Conservation (phyloP, 257 asterid species). For the Salvia rosmarinus region DNA sequence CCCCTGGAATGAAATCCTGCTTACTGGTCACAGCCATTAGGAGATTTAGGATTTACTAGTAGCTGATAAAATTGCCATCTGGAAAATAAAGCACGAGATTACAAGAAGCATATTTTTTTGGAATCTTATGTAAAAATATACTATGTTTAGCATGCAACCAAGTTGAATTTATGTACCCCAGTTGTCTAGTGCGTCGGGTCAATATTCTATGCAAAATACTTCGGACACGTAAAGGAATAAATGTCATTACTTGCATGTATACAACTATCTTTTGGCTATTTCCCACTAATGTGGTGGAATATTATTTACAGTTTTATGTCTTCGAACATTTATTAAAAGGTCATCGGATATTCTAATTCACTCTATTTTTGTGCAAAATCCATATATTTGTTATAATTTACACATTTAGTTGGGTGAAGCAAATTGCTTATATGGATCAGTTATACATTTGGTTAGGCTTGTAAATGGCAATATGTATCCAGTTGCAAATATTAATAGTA, state of each 20-base stretch:
- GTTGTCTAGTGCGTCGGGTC: conserved; percentile 41
- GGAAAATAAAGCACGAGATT: conserved; percentile 25
- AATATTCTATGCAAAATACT: conserved; percentile 28
- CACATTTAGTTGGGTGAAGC: no score
- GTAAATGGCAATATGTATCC: not conserved
- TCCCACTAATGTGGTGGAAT: conserved; percentile 15
- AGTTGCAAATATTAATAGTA: not conserved
- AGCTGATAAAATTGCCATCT: conserved; percentile 30
- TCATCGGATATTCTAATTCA: not conserved
- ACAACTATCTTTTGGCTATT: conserved; percentile 16
- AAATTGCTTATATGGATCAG: not conserved
- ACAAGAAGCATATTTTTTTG: conserved; percentile 23
- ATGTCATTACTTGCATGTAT: conserved; percentile 39
- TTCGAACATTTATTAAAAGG: conserved; percentile 1
- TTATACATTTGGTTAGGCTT: not conserved
- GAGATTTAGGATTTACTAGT: conserved; percentile 26
- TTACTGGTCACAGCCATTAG: not conserved
- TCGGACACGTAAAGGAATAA: conserved; percentile 39
- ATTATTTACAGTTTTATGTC: not conserved
- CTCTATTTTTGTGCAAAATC: not conserved
- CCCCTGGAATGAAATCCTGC: no score
- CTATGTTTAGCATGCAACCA: conserved; percentile 42
- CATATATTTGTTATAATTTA: no score
- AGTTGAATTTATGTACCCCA: conserved; percentile 36
- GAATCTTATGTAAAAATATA: conserved; percentile 18